phyloP scores from a whole-genome alignment of 1,139 yeast species.

The Geotrichum klebahnii region DNA sequence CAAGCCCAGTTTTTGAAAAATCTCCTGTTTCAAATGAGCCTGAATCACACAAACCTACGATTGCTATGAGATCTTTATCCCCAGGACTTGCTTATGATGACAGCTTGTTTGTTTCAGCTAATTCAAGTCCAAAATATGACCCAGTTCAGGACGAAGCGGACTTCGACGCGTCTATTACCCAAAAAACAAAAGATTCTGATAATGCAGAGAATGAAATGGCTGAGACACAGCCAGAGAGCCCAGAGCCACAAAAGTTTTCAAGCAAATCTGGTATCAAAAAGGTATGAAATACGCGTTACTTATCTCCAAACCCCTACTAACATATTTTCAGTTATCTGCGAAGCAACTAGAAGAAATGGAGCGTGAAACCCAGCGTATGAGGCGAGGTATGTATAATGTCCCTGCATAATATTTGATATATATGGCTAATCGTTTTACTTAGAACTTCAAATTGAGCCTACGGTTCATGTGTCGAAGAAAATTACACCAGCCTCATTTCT shows the following conservation, averaged over 20 bases:
- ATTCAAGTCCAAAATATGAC: background rate
- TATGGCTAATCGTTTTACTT: background rate
- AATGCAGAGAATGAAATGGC: too few species aligned
- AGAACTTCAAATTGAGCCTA: conserved; percentile 33
- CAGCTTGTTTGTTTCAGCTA: too few species aligned
- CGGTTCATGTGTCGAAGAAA: conserved; percentile 27
- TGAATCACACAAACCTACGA: too few species aligned
- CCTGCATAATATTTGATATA: background rate
- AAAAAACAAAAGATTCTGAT: background rate
- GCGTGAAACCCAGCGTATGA: conserved; percentile 35
- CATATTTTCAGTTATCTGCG: conserved; percentile 23
- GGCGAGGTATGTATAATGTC: conserved; percentile 25
- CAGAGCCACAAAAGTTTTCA: background rate
- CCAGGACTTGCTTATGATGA: too few species aligned
- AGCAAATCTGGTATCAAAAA: background rate
- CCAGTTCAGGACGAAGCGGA: background rate
- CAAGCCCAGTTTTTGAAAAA: background rate
- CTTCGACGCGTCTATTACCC: background rate
- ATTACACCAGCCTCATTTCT: conserved; percentile 31
- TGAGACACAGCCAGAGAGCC: too few species aligned
- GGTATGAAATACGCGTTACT: background rate
- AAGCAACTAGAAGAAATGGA: conserved; percentile 36
- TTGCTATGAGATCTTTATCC: too few species aligned
- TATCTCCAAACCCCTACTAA: background rate
- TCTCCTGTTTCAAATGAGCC: too few species aligned